phyloP scores from a whole-genome alignment of 176 grass and related monocot species.

The Zoysia japonica region DNA sequence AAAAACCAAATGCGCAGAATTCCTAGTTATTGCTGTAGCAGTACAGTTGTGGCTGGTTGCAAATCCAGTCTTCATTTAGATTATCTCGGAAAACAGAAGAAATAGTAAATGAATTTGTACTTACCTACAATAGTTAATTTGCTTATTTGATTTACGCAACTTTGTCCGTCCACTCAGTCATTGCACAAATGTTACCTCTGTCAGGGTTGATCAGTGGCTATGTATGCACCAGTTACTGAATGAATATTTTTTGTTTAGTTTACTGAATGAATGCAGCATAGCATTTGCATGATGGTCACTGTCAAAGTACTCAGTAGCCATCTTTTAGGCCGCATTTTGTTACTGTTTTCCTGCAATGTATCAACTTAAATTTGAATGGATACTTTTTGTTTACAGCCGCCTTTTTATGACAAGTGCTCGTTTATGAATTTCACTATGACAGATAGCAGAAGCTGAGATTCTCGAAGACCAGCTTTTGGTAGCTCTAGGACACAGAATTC shows the following conservation, averaged over 20 bases:
- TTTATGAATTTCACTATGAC: not conserved
- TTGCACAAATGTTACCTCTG: not conserved
- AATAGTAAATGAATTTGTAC: not conserved
- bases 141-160: not conserved
- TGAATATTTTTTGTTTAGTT: not conserved
- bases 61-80: not conserved
- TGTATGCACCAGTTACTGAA: not conserved
- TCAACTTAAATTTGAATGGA: not conserved
- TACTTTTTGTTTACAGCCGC: not conserved
- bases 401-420: not conserved
- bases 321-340: not conserved
- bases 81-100: not conserved
- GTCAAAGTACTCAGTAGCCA: not conserved
- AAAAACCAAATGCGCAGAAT: not conserved
- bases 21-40: not conserved
- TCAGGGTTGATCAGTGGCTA: not conserved
- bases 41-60: not conserved
- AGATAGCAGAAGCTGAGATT: conserved; percentile 97
- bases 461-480: conserved; percentile 91
- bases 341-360: not conserved
- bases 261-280: not conserved
- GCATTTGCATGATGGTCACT: not conserved
- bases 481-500: conserved; percentile 94
- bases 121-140: not conserved
- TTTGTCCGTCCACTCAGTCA: not conserved